Conservation (phyloP, 306 rosid genomes). For the Inga leiocalycina region DNA sequence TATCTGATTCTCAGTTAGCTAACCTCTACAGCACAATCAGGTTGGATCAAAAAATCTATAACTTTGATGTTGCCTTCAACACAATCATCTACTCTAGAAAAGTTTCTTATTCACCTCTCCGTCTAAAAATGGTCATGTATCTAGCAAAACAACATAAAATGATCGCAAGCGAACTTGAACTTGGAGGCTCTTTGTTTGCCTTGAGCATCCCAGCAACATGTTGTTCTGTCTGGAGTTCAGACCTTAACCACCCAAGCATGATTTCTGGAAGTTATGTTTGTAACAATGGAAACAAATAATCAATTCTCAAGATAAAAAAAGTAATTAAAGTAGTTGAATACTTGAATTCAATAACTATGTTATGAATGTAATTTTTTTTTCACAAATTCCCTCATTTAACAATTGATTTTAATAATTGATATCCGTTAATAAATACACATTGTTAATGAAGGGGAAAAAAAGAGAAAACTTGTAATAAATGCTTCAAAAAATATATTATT, state of each 20-base stretch:
- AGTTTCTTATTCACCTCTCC: neutral
- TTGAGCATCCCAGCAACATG: neutral
- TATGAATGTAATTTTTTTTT: too few relatives aligned
- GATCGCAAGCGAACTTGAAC: neutral
- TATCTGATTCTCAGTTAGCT: neutral
- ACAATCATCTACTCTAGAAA: neutral
- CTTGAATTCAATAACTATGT: too few relatives aligned
- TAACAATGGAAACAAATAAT: neutral
- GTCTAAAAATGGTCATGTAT: neutral
- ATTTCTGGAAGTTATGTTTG: neutral
- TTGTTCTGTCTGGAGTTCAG: neutral
- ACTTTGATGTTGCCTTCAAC: neutral
- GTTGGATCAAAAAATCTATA: constrained; percentile 23
- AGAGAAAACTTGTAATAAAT: too few relatives aligned
- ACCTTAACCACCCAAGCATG: neutral
- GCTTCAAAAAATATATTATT: too few relatives aligned
- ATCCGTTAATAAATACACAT: too few relatives aligned
- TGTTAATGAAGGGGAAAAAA: too few relatives aligned
- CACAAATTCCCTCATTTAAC: too few relatives aligned
- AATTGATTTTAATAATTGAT: too few relatives aligned
- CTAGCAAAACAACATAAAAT: neutral
- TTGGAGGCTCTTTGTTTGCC: neutral
- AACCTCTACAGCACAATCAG: constrained; percentile 6
- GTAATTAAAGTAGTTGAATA: too few relatives aligned
- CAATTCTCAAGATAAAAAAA: too few relatives aligned